These are phyloP conservation scores for Tetrahymena borealis DNA, from an alignment of 73 alveolate species.

Conservation along the genomic window DNA sequence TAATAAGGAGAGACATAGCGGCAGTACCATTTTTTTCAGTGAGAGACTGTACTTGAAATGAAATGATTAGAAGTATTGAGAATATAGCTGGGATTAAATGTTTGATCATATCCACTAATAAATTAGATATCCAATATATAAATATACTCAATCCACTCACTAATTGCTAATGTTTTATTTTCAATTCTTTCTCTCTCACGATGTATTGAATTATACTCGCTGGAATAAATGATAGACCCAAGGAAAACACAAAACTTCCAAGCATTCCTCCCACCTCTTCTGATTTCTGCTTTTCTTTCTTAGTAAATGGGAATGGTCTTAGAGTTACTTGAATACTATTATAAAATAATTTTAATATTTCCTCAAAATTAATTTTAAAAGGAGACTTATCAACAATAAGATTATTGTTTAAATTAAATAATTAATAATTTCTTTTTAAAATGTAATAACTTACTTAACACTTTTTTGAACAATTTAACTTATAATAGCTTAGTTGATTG, in stretches of 20 bases:
- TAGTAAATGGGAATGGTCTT: conserved; percentile 22
- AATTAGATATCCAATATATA: conserved; percentile 90
- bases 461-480: background rate
- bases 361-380: too few relatives aligned
- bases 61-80: background rate
- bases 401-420: too few relatives aligned
- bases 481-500: conserved; percentile 14
- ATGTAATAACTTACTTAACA: background rate
- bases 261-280: conserved; percentile 30
- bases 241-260: conserved; percentile 65
- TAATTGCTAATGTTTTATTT: conserved; percentile 84
- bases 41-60: conserved; percentile 13
- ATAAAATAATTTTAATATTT: too few relatives aligned
- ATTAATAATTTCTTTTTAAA: background rate
- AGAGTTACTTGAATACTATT: background rate
- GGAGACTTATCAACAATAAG: too few relatives aligned
- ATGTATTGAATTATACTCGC: conserved; percentile 80
- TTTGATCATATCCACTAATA: conserved; percentile 78
- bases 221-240: conserved; percentile 92
- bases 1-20: conserved; percentile 50
- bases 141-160: conserved; percentile 77
- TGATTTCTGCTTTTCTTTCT: background rate
- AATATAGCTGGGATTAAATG: conserved; percentile 57
- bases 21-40: conserved; percentile 43
- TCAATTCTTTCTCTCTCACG: conserved; percentile 88